Base-by-base conservation (phyloP, 495 filamentous ascomycete genomes). In the Eremomyces bilateralis region DNA sequence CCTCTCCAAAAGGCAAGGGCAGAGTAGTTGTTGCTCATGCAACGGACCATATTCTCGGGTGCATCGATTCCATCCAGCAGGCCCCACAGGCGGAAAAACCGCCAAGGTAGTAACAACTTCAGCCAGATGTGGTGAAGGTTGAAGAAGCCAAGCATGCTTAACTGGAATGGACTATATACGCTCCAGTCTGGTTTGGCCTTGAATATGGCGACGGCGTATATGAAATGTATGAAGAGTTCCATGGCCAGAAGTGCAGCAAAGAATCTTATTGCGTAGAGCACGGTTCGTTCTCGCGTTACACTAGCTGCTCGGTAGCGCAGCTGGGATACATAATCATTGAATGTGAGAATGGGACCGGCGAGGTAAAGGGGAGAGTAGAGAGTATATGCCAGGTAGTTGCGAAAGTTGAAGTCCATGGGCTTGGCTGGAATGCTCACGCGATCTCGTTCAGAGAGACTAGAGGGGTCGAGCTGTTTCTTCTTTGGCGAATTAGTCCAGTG, bases 71-170 rank as follows among this genome's bases (percentile, higher is more conserved):
- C 76, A 51, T 99, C 88, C 27, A 81, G 47, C 1, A 95, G 64
- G 0, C 79, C 60, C 88, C 88, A 99, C 15, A 99, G 67, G 4
- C 88, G 80, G 69, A 99, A 99, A 56, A 95, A 77, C 4, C 88
- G 79, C 83, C 83, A 99, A 10, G 85, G 90, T 3, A 95, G 67
- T 0, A 99, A 71, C 0, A 99, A 73, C 52, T 99, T 99, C 31
- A 99, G 67, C 88, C 88, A 99, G 54, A 99, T 82, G 53, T 92
- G 71, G 60, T 92, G 79, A 15, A 99, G 72, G 56, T 91, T 94
- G 64, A 99, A 93, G 63, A 73, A 93, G 38, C 77, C 84, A 6
- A 99, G 71, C 60, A 95, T 74, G 50, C 70, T 76, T 20, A 95
- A 69, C 45, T 99, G 88, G 38, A 72, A 72, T 0, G 88, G 76